phyloP scores from a whole-genome alignment of 306 rosid species.

The Cucurbita moschata region DNA sequence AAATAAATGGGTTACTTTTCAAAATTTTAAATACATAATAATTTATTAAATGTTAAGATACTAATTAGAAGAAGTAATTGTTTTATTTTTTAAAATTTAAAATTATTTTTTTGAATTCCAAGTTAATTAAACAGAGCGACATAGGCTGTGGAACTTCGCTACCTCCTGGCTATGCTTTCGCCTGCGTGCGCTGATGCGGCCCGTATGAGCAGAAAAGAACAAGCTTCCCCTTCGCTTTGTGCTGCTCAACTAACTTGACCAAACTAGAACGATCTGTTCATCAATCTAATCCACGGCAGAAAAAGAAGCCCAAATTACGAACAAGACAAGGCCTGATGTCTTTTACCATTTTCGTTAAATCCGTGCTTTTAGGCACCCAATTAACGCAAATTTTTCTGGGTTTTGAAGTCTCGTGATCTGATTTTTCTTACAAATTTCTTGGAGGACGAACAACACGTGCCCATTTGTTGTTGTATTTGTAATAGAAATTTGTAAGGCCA shows the following conservation, averaged over 20 bases:
- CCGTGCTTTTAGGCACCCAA: background rate
- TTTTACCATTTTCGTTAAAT: background rate
- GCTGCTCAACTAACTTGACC: background rate
- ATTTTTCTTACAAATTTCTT: background rate
- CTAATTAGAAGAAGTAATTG: no score
- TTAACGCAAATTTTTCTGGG: conserved; percentile 7
- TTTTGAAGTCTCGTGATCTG: background rate
- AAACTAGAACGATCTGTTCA: conserved; percentile 13
- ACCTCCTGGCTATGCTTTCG: background rate
- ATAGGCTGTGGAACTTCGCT: no score
- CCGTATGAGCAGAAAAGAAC: background rate
- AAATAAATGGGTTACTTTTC: no score
- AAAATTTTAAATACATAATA: no score
- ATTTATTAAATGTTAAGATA: no score
- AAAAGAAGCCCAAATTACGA: background rate
- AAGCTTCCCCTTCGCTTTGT: background rate
- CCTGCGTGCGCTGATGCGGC: background rate
- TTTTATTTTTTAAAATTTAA: no score
- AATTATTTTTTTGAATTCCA: no score
- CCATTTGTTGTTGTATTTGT: no score
- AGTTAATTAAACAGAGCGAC: no score
- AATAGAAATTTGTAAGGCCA: background rate
- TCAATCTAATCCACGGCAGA: conserved; percentile 20
- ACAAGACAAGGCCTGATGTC: background rate
- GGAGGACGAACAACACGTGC: background rate